Base-by-base conservation (phyloP, 2,329 filamentous ascomycete species). In the Alternaria angustiovoidea region DNA sequence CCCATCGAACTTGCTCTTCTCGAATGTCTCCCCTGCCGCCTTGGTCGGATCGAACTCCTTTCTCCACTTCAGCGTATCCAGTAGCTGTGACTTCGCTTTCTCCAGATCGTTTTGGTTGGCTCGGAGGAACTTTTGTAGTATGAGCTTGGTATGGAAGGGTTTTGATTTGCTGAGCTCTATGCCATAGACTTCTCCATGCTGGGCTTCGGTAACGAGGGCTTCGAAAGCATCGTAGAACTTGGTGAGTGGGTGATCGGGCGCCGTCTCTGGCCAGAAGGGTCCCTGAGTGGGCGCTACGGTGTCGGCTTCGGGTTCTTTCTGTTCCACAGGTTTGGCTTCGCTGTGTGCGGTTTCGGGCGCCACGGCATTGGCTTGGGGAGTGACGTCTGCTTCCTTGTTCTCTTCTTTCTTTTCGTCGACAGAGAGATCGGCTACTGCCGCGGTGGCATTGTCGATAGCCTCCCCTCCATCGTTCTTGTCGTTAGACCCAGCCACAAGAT, bases 61-160 rank as follows among this genome's bases (percentile, higher is more conserved):
- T 62, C 94, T 88, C 93, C 94, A 97, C 68, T 90, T 85, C 42
- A 97, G 84, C 1, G 93, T 94, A 71, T 90, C 88, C 59, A 82
- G 84, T 44, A 98, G 87, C 81, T 97, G 94, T 56, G 89, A 87
- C 75, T 89, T 88, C 16, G 94, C 92, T 75, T 89, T 89, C 54
- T 84, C 83, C 7, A 92, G 77, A 72, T 96, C 89, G 63, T 90
- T 89, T 63, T 89, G 88, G 77, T 97, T 97, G 76, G 94, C 94
- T 69, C 94, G 92, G 57, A 98, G 87, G 81, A 94, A 97, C 83
- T 97, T 98, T 77, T 96, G 93, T 49, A 97, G 84, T 52, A 97
- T 87, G 70, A 97, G 89, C 75, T 91, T 89, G 48, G 91, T 93
- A 55, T 91, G 91, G 53, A 94, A 84, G 70, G 93, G 85, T 42